These are phyloP conservation scores for Pluteus cervinus DNA, from an alignment of 768 basidiomycete species.

Conservation along the genomic window DNA sequence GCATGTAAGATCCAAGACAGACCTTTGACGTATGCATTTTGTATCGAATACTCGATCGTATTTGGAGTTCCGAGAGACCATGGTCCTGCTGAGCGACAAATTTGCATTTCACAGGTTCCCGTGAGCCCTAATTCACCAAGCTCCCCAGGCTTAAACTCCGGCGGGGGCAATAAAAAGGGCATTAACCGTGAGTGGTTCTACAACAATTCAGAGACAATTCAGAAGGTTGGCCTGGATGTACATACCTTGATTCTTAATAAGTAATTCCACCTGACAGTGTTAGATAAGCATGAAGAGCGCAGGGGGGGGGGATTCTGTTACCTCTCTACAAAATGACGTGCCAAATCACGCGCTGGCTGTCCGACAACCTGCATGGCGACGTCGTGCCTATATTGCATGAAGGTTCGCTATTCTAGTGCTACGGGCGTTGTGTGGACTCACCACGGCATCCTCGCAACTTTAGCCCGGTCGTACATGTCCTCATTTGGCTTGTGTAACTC, in stretches of 20 bases:
- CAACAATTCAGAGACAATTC: constrained; percentile 1
- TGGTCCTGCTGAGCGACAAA: constrained; percentile 90
- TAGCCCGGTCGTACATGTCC: constrained; percentile 91
- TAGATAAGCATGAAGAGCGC: background rate
- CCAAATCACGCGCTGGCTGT: constrained; percentile 91
- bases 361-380: constrained; percentile 95
- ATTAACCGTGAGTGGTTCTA: constrained; percentile 89
- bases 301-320: constrained; percentile 19
- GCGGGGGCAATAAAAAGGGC: constrained; percentile 91
- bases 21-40: constrained; percentile 93
- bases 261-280: constrained; percentile 75
- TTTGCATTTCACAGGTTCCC: constrained; percentile 96
- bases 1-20: constrained; percentile 8
- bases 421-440: constrained; percentile 26
- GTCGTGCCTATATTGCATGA: constrained; percentile 69
- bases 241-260: constrained; percentile 86
- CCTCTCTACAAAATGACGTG: constrained; percentile 93
- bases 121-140: constrained; percentile 76
- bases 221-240: no score
- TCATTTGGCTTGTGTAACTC: constrained; percentile 85
- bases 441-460: constrained; percentile 96
- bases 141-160: constrained; percentile 84
- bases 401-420: background rate
- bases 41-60: constrained; percentile 85
- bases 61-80: constrained; percentile 94